Conservation (phyloP, 2,329 filamentous ascomycete genomes). For the Fusarium sp. region DNA sequence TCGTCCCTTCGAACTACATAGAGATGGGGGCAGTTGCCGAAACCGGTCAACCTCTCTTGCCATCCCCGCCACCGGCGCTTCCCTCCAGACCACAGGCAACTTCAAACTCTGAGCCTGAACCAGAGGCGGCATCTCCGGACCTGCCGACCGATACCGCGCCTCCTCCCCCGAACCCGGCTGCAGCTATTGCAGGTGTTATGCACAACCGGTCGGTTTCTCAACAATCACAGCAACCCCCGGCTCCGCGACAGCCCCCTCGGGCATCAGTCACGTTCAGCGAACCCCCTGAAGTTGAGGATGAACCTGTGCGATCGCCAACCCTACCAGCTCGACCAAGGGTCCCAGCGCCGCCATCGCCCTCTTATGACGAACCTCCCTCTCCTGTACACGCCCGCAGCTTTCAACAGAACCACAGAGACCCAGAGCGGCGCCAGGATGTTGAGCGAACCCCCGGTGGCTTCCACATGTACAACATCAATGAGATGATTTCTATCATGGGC, state of each 20-base stretch:
- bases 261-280: constrained; percentile 46
- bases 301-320: constrained; percentile 53
- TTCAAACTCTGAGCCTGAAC: constrained; percentile 44
- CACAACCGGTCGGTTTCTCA: constrained; percentile 58
- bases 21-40: constrained; percentile 70
- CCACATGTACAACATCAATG: constrained; percentile 95
- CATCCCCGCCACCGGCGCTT: constrained; percentile 56
- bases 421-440: constrained; percentile 47
- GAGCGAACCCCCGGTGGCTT: constrained; percentile 80
- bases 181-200: constrained; percentile 69
- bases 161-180: constrained; percentile 60
- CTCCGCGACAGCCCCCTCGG: constrained; percentile 47
- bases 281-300: constrained; percentile 48
- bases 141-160: constrained; percentile 46
- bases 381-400: constrained; percentile 33
- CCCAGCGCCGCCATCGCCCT: constrained; percentile 37
- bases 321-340: constrained; percentile 55
- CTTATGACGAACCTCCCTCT: constrained; percentile 42
- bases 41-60: constrained; percentile 56
- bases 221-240: constrained; percentile 42
- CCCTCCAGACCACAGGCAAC: constrained; percentile 57
- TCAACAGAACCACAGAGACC: constrained; percentile 52
- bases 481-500: constrained; percentile 96
- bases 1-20: constrained; percentile 96
- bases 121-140: constrained; percentile 46